A percentile compares a stretch with the other conserved stretches of the same genome.
phyloP scores from a whole-genome alignment of 2,329 filamentous ascomycete species.

The Claviceps monticola region DNA sequence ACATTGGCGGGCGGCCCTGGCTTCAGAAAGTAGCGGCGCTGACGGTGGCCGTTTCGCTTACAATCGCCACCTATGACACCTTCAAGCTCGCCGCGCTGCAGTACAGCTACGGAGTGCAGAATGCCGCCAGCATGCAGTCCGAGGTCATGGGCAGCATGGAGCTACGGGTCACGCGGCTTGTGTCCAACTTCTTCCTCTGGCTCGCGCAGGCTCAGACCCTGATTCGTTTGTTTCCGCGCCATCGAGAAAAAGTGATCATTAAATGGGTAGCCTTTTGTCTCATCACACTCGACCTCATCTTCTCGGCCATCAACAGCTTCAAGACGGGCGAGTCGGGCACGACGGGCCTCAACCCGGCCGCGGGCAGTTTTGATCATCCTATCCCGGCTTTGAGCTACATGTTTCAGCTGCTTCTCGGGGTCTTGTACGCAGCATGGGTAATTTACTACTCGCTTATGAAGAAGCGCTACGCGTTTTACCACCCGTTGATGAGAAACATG shows the following conservation, averaged over 20 bases:
- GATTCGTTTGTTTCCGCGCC: slow-evolving; percentile 87
- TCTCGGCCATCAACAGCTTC: slow-evolving; percentile 86
- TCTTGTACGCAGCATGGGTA: slow-evolving; percentile 87
- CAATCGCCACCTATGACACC: slow-evolving; percentile 84
- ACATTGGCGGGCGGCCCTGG: slow-evolving; percentile 85
- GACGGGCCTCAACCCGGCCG: slow-evolving; percentile 39
- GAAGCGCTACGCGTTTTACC: slow-evolving; percentile 80
- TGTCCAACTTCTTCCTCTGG: slow-evolving; percentile 95
- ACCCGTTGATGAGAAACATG: slow-evolving; percentile 82
- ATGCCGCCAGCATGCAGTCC: slow-evolving; percentile 60
- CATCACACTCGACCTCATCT: slow-evolving; percentile 80
- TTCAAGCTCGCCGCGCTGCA: slow-evolving; percentile 73
- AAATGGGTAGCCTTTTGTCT: slow-evolving; percentile 96
- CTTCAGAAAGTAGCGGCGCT: slow-evolving; percentile 71
- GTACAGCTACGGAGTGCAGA: slow-evolving; percentile 66
- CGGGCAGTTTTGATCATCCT: slow-evolving; percentile 71
- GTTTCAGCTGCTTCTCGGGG: slow-evolving; percentile 73
- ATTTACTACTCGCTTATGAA: slow-evolving; percentile 90
- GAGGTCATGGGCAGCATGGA: slow-evolving; percentile 74
- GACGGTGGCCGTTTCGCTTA: slow-evolving; percentile 70
- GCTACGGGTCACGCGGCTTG: slow-evolving; percentile 78
- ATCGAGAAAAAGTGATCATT: slow-evolving; percentile 95
- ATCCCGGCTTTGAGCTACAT: slow-evolving; percentile 85
- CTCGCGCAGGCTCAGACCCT: slow-evolving; percentile 93
- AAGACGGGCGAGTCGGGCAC: slow-evolving; percentile 31